phyloP scores from a whole-genome alignment of 768 basidiomycete genomes.

The Termitomyces sp. region DNA sequence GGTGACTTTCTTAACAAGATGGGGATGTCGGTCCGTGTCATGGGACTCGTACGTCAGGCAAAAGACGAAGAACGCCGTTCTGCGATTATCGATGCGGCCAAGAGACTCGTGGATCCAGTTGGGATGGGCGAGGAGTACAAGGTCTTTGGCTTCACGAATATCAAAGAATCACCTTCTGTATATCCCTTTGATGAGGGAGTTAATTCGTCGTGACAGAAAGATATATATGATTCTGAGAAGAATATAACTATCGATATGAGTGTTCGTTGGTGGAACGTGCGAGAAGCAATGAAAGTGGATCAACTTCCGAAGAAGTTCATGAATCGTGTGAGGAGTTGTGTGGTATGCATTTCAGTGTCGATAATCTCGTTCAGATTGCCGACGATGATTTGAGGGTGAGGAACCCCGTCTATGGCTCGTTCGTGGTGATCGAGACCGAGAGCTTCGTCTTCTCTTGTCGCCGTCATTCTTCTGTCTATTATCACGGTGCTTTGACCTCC shows the following conservation, averaged over 20 bases:
- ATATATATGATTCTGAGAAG: background rate
- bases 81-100: conserved; percentile 56
- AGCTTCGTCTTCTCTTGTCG: conserved; percentile 19
- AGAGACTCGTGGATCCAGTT: conserved; percentile 68
- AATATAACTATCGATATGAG: background rate
- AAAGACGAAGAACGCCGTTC: conserved; percentile 42
- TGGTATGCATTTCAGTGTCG: background rate
- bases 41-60: conserved; percentile 53
- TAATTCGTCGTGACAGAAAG: background rate
- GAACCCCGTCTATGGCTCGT: conserved; percentile 3
- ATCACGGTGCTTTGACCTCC: conserved; percentile 5
- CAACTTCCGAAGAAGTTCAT: background rate
- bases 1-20: conserved; percentile 72
- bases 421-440: conserved; percentile 35
- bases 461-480: conserved; percentile 1
- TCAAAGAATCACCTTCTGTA: conserved; percentile 11
- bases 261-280: background rate
- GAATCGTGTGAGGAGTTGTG: background rate
- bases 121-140: conserved; percentile 91
- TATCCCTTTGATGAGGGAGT: conserved; percentile 34
- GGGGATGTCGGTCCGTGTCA: conserved; percentile 67
- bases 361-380: conserved; percentile 4
- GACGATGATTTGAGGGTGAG: background rate
- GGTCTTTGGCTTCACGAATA: conserved; percentile 57
- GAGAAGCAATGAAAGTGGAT: background rate